phyloP scores from a whole-genome alignment of 1,284 basidiomycete genomes.

The Malassezia japonica region DNA sequence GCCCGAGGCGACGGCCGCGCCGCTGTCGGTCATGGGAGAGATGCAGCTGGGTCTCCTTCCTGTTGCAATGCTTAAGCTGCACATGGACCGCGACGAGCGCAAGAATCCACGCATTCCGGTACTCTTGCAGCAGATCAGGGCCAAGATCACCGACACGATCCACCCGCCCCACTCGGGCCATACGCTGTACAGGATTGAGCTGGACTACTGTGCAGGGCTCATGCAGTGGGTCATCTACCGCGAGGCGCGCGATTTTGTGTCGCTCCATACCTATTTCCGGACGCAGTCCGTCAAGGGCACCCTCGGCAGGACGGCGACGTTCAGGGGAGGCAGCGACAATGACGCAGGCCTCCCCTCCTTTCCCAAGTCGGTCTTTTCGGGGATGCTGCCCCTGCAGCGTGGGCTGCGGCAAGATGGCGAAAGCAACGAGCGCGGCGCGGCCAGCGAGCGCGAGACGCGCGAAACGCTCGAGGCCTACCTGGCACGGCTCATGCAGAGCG shows the following conservation, averaged over 20 bases:
- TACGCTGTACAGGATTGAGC: slow-evolving; percentile 82
- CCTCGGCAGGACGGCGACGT: slow-evolving; percentile 26
- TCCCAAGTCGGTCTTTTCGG: slow-evolving; percentile 72
- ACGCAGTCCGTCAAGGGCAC: slow-evolving; percentile 55
- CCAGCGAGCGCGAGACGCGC: slow-evolving; percentile 53
- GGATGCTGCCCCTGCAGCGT: slow-evolving; percentile 65
- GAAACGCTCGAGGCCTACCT: slow-evolving; percentile 80
- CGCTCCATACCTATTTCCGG: slow-evolving; percentile 80
- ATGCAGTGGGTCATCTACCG: slow-evolving; percentile 87
- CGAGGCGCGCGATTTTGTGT: slow-evolving; percentile 82
- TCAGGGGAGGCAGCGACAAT: slow-evolving; percentile 23
- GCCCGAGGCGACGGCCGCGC: not conserved
- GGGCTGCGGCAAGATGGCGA: slow-evolving; percentile 13
- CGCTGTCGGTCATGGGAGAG: not conserved
- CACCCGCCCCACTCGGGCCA: slow-evolving; percentile 68
- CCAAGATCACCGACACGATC: slow-evolving; percentile 73
- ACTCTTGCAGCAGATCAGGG: slow-evolving; percentile 72
- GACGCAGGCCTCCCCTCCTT: slow-evolving; percentile 77
- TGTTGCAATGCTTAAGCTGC: slow-evolving; percentile 58
- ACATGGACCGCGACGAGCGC: slow-evolving; percentile 84
- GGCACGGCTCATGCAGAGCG: slow-evolving; percentile 61
- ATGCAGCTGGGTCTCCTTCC: slow-evolving; percentile 13
- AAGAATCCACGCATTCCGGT: slow-evolving; percentile 72
- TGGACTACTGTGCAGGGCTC: slow-evolving; percentile 91
- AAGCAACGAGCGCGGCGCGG: slow-evolving; percentile 30